A percentile compares a stretch with the other conserved stretches of the same genome.
These are phyloP conservation scores for Begonia peltatifolia DNA, from an alignment of 306 rosid species.

Conservation along the genomic window DNA sequence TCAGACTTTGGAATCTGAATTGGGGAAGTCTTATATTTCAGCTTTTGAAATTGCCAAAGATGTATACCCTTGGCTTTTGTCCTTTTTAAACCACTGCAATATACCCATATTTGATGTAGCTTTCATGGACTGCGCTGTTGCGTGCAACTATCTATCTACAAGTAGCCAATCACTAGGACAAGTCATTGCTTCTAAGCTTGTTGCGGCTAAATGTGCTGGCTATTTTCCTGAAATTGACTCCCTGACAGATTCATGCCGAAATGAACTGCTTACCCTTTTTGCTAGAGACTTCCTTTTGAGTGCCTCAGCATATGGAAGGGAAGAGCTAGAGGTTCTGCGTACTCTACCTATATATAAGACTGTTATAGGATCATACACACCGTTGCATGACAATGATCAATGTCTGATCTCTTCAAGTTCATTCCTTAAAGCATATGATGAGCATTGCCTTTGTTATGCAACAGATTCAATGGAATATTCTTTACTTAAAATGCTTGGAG, in stretches of 20 bases:
- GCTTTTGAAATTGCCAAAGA: conserved; percentile 49
- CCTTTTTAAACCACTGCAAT: conserved; percentile 77
- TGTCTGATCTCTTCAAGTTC: conserved; percentile 77
- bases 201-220: conserved; percentile 75
- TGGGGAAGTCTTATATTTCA: conserved; percentile 35
- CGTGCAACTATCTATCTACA: conserved; percentile 48
- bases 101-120: conserved; percentile 72
- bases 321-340: conserved; percentile 67
- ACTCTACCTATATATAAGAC: conserved; percentile 86
- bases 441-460: conserved; percentile 61
- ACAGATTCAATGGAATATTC: conserved; percentile 54
- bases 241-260: conserved; percentile 46
- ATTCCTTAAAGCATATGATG: conserved; percentile 71
- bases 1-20: conserved; percentile 30
- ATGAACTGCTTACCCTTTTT: conserved; percentile 71
- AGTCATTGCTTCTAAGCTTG: conserved; percentile 79
- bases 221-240: conserved; percentile 60
- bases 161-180: conserved; percentile 59
- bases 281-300: conserved; percentile 44
- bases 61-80: conserved; percentile 67
- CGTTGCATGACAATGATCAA: conserved; percentile 49
- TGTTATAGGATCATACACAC: conserved; percentile 74
- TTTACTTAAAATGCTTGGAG: conserved; percentile 72
- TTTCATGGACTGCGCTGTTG: conserved; percentile 61
- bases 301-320: conserved; percentile 35